Conservation (phyloP, 2,329 filamentous ascomycete species). For the Epichloe elymi region DNA sequence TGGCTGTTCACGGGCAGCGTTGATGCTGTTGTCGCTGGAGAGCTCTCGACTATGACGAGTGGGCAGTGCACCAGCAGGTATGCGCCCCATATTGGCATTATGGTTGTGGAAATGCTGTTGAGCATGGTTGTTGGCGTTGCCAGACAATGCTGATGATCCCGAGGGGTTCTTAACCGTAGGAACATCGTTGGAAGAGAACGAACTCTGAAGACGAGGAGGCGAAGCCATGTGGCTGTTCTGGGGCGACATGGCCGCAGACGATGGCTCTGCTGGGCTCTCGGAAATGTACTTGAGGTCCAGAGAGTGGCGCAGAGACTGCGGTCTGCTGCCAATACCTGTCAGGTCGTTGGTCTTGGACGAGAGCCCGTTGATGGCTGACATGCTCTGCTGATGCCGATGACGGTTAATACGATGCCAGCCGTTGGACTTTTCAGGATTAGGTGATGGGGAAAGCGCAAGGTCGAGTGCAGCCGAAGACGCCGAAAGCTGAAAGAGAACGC, state of each 20-base stretch:
- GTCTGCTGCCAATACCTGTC: constrained; percentile 33
- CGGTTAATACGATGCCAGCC: constrained; percentile 50
- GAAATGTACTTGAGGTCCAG: constrained; percentile 39
- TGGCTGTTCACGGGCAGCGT: constrained; percentile 29
- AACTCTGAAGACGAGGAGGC: constrained; percentile 67
- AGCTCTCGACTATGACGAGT: constrained; percentile 64
- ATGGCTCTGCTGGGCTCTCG: constrained; percentile 29
- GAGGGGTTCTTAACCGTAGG: constrained; percentile 67
- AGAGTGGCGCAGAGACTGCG: constrained; percentile 42
- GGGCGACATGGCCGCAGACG: constrained; percentile 29
- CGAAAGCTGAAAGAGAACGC: constrained; percentile 47
- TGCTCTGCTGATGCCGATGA: constrained; percentile 53
- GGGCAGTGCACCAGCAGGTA: constrained; percentile 52
- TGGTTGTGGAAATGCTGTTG: constrained; percentile 60
- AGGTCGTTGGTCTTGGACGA: constrained; percentile 31
- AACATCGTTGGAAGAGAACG: constrained; percentile 81
- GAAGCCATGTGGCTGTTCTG: constrained; percentile 43
- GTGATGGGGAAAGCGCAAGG: constrained; percentile 57
- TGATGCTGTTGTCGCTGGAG: constrained; percentile 34
- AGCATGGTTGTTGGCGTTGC: constrained; percentile 44
- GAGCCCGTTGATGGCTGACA: constrained; percentile 33
- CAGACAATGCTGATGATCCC: constrained; percentile 27
- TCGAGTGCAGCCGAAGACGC: constrained; percentile 72
- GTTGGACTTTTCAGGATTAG: constrained; percentile 42
- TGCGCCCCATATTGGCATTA: constrained; percentile 70